Evolutionary conservation across 306 rosid genomes (phyloP), one percentile per base, ranked within the genome.

Genomic region (Lotus japonicus): DNA sequence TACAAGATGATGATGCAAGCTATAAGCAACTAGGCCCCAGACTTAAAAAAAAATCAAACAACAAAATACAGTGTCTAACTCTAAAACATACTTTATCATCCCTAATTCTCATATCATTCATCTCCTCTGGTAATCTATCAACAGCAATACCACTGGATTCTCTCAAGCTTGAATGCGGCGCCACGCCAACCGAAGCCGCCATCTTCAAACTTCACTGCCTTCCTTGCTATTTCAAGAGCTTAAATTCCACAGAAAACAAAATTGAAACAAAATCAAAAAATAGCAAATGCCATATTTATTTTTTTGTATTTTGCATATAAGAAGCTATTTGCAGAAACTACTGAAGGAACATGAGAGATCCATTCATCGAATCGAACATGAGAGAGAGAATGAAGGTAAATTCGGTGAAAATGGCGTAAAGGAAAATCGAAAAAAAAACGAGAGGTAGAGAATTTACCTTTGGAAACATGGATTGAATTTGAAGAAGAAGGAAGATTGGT

Each of bases 101-200:
- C 81, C 90, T 80, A 48, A 86, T 88, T 77, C 72, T 91, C 97
- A 91, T 91, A 75, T 84, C 92, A 74, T 83, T 91, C 97, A 91
- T 84, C 84, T 91, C 97, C 80, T 88, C 95, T 1, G 97, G 97
- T 58, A 91, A 72, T 75, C 83, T 83, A 65, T 84, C 97, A 79
- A 86, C 87, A 12, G n/a, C n/a, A n/a, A n/a, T n/a, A n/a, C 89
- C 89, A 65, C 73, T 60, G 26, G 87, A 54, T 56, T 90, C 90
- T 75, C 90, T 82, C 82, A n/a, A n/a, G n/a, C n/a, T n/a, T n/a
- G n/a, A n/a, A n/a, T n/a, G n/a, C n/a, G n/a, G n/a, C n/a, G n/a
- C 95, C 33, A 91, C 87, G 65, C 90, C 87, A 73, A 86, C 85
- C 2, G 90, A 84, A 2, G 92, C 83, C 35, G 87, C 87, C 97